phyloP scores from a whole-genome alignment of 2,329 filamentous ascomycete genomes.

The Botrytis hyacinthi region DNA sequence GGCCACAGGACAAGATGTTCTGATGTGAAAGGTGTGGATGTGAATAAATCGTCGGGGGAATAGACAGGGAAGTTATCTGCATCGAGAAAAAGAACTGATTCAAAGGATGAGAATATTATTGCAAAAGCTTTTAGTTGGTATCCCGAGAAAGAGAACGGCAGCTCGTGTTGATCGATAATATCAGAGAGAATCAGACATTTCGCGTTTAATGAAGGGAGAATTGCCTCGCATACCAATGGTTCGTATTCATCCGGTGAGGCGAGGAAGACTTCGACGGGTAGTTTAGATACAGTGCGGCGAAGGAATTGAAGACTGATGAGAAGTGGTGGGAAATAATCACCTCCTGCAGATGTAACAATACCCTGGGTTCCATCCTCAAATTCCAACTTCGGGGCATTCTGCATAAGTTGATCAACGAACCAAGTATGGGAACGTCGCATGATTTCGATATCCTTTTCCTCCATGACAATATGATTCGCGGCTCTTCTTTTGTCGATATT shows the following conservation, averaged over 20 bases:
- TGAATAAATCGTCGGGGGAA: conserved; percentile 45
- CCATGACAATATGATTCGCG: conserved; percentile 10
- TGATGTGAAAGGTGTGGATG: conserved; percentile 43
- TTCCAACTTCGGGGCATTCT: background rate
- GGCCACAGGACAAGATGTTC: conserved; percentile 47
- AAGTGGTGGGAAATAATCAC: conserved; percentile 40
- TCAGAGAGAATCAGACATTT: conserved; percentile 40
- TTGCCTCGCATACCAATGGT: conserved; percentile 39
- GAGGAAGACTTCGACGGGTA: conserved; percentile 46
- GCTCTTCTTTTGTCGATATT: background rate
- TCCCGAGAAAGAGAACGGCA: conserved; percentile 38
- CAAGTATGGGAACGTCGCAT: conserved; percentile 23
- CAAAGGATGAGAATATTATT: conserved; percentile 50
- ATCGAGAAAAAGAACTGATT: conserved; percentile 50
- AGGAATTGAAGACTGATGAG: conserved; percentile 44
- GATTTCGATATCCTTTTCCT: conserved; percentile 18
- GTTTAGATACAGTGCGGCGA: conserved; percentile 38
- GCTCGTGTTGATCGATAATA: conserved; percentile 14
- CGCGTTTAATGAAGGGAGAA: conserved; percentile 43
- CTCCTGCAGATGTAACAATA: conserved; percentile 45
- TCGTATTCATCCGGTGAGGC: conserved; percentile 41
- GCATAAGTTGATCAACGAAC: conserved; percentile 12
- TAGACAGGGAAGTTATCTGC: conserved; percentile 47
- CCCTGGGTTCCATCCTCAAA: conserved; percentile 33
- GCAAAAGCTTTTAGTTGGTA: conserved; percentile 43